Evolutionary conservation across 805 yeast genomes (phyloP), one percentile per base, ranked within the genome.

Genomic region (Ogataea salicorniae): DNA sequence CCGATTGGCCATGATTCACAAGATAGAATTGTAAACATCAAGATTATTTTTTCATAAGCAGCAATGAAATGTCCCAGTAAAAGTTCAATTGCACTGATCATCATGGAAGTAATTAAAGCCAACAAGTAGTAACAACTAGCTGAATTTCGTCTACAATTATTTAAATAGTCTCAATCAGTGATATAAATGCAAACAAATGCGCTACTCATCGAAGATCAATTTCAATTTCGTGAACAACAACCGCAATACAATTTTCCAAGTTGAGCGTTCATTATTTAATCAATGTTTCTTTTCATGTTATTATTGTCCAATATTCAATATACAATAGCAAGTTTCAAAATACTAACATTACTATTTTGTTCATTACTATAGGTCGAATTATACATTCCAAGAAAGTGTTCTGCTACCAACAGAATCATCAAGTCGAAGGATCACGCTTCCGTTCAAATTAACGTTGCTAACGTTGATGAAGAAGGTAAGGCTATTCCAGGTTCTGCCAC

Each of bases 331-430:
- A 26, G 26, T 15, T 17, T 33, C 26, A 18, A 16, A 14, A n/a
- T 53, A 50, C 57, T 53, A 50, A 52, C 59, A 41, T 23, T n/a
- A n/a, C 14, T 20, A 40, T 64, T 65, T 73, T 66, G 11, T 37
- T 37, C 41, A 68, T 69, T 70, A 52, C 34, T 51, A 45, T 65
- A 88, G 97, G 97, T 94, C 78, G 99, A 94, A 85, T 90, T 94
- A 79, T 94, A 94, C 95, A 95, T 92, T 78, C 99, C 99, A 83
- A 89, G 99, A 86, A 94, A 94, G 83, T 94, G 99, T 84, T 94
- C 99, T 79, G 99, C 99, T 73, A 90, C 99, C 79, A 91, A 90
- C 96, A 90, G 97, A 83, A 90, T 94, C 81, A 91, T 94, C 85
- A 90, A 89, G 83, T 91, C 99, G 71, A 91, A 94, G 84, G 99